Base-by-base conservation (phyloP, 2,329 filamentous ascomycete species). In the Cladosporium sp. region DNA sequence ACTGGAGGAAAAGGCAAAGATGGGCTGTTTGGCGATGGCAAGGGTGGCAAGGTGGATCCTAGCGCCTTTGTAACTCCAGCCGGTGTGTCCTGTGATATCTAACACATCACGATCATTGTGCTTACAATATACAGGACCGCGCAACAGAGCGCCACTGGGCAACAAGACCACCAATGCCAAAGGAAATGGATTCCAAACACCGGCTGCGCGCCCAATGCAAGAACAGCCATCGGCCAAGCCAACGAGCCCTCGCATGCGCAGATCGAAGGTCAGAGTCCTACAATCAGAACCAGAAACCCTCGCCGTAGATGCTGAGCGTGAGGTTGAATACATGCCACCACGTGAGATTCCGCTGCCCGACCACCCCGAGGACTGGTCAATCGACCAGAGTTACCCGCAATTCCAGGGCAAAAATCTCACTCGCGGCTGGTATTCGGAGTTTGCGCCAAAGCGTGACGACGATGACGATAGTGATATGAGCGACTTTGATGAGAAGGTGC, bases 141-240 rank as follows among this genome's bases (percentile, higher is more conserved):
- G 88, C 66, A 89, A 83, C 67, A 88, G 94, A 73, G 93, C 93
- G 44, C 91, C 92, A 14, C 82, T 99, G 57, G 94, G 94, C 37
- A 90, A 92, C 83, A 99, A 99, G 80, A 98, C 94, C 1, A 98
- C 95, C 62, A 99, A 99, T 78, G 92, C 91, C 63, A 98, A 96
- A 82, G 86, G 89, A 67, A 87, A 83, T 75, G 84, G 83, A 59
- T 85, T 88, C 70, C 88, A 90, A 69, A 89, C 88, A 4, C 86
- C 33, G n/a, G 70, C 67, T 14, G 66, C 66, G 23, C 88, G 85
- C 35, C 89, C 88, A 72, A 82, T 84, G 49, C 83, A 84, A 57
- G 86, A 67, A 21, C 68, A 70, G 56, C 57, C 57, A 88, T 75
- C 65, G 18, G 67, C 67, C 11, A 88, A 86, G 69, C 85, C 82